Evolutionary conservation across 1,284 basidiomycete species (phyloP).

Genomic region (Exobasidium cylindrosporum): DNA sequence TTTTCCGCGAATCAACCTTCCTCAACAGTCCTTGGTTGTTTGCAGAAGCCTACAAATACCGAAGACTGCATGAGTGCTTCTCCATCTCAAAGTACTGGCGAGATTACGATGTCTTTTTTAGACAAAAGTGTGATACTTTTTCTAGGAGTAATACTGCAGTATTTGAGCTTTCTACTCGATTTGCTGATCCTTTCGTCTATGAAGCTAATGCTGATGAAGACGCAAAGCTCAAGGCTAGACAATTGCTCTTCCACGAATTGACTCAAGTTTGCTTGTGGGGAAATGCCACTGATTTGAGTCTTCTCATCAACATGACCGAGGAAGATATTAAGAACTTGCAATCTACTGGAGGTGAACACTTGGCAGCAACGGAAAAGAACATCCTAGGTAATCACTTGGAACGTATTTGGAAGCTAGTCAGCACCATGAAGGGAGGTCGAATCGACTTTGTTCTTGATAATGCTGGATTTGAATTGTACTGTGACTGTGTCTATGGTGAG

Average conservation of each 20-base stretch:
- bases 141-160: constrained; percentile 87
- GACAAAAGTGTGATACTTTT: constrained; percentile 80
- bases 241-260: constrained; percentile 87
- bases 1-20: constrained; percentile 91
- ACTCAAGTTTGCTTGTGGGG: constrained; percentile 63
- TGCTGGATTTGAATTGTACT: constrained; percentile 91
- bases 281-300: constrained; percentile 76
- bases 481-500: constrained; percentile 78
- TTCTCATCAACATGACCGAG: constrained; percentile 97
- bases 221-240: constrained; percentile 71
- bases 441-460: constrained; percentile 66
- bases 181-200: constrained; percentile 77
- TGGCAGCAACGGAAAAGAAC: constrained; percentile 94
- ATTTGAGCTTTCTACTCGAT: constrained; percentile 89
- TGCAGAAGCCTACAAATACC: constrained; percentile 95
- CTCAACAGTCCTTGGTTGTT: constrained; percentile 67
- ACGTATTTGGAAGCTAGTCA: constrained; percentile 76
- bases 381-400: constrained; percentile 81
- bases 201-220: constrained; percentile 61
- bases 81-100: constrained; percentile 87
- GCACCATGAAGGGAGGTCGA: constrained; percentile 60
- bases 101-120: constrained; percentile 63
- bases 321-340: constrained; percentile 98
- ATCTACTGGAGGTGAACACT: constrained; percentile 89
- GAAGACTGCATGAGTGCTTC: constrained; percentile 90